Evolutionary conservation across 2,329 filamentous ascomycete species (phyloP).

Genomic region (Fusarium udum): DNA sequence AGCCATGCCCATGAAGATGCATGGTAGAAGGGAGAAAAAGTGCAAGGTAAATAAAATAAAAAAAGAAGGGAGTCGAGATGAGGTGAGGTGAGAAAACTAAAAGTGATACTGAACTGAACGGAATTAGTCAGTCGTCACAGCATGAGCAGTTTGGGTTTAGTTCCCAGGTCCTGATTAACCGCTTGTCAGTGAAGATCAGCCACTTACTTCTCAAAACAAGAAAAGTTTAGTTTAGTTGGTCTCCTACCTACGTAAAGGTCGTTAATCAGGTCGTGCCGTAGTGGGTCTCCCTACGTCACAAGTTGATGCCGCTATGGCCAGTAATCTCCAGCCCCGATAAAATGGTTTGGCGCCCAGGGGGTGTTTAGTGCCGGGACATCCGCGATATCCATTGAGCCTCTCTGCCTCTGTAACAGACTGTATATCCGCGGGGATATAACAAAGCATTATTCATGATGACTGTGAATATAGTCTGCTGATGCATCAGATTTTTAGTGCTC

Average conservation of each 20-base stretch:
- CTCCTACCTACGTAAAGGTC: slow-evolving; percentile 14
- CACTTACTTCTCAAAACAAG: neutral
- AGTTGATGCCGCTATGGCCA: neutral
- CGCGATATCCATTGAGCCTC: neutral
- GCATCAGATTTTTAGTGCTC: neutral
- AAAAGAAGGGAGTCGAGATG: neutral
- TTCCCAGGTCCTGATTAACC: slow-evolving; percentile 7
- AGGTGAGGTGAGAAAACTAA: neutral
- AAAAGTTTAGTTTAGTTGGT: neutral
- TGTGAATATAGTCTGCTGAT: neutral
- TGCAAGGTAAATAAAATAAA: neutral
- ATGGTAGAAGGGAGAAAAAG: slow-evolving; percentile 1
- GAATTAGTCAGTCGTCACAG: slow-evolving; percentile 33
- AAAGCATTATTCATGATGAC: neutral
- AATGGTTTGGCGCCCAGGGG: neutral
- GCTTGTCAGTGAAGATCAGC: neutral
- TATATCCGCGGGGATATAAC: neutral
- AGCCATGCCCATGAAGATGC: slow-evolving; percentile 34
- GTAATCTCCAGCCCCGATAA: slow-evolving; percentile 16
- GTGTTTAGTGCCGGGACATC: neutral
- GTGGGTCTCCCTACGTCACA: slow-evolving; percentile 12
- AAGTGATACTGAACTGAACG: neutral
- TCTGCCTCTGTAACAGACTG: neutral
- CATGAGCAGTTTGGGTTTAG: slow-evolving; percentile 3
- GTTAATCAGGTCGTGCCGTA: neutral